Evolutionary conservation across 2,329 filamentous ascomycete genomes (phyloP).

Genomic region (Geosmithia morbida): DNA sequence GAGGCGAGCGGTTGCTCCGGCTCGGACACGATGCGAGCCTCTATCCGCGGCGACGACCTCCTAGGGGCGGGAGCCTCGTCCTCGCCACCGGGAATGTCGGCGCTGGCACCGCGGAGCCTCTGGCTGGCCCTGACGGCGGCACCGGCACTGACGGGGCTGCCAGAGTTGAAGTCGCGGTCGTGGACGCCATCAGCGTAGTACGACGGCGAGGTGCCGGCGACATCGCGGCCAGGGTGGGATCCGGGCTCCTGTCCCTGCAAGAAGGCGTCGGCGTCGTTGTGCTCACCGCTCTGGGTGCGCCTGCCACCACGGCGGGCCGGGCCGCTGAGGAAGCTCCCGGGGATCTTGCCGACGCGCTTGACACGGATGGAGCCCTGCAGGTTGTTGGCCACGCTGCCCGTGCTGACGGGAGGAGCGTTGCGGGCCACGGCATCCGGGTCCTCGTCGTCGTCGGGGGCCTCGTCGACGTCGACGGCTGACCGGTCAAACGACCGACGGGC

Average conservation of each 20-base stretch:
- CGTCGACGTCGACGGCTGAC: constrained; percentile 23
- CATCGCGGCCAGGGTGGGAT: constrained; percentile 21
- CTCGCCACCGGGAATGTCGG: constrained; percentile 19
- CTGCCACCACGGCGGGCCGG: constrained; percentile 67
- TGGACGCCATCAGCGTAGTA: constrained; percentile 23
- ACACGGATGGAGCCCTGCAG: constrained; percentile 62
- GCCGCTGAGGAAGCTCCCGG: constrained; percentile 66
- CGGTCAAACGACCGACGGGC: constrained; percentile 21
- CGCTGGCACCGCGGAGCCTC: constrained; percentile 22
- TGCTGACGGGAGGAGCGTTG: constrained; percentile 23
- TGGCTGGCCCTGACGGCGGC: constrained; percentile 25
- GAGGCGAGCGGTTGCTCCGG: neutral
- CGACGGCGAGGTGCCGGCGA: constrained; percentile 18
- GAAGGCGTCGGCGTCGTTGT: constrained; percentile 25
- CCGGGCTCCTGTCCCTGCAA: constrained; percentile 26
- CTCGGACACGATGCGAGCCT: constrained; percentile 6
- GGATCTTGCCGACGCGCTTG: constrained; percentile 61
- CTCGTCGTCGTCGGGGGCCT: constrained; percentile 15
- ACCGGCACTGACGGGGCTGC: constrained; percentile 40
- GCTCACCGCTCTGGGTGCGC: constrained; percentile 51
- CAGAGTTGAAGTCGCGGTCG: constrained; percentile 36
- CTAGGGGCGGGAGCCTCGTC: constrained; percentile 1
- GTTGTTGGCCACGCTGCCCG: constrained; percentile 19
- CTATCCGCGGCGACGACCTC: neutral
- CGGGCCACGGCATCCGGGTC: constrained; percentile 29